Base-by-base conservation (phyloP, 257 asterid species). In the Przewalskia tangutica region DNA sequence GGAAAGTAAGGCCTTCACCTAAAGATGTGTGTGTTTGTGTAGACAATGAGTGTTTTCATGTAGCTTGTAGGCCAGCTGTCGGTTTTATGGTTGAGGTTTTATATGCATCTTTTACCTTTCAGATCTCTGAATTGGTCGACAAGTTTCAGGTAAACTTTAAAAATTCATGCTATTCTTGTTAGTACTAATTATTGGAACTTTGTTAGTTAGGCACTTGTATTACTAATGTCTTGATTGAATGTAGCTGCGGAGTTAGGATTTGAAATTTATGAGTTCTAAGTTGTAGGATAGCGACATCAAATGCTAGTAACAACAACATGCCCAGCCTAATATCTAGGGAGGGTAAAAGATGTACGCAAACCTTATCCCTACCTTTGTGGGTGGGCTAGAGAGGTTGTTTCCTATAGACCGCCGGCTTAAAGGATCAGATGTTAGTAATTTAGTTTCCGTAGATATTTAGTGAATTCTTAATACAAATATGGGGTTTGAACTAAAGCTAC, bases 31-130 rank as follows among this genome's bases (percentile, higher is more conserved):
- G 93, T 81, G 84, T 87, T 17, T 95, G 99, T 77, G 94, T 90
- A 76, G 99, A 95, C 82, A 94, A 90, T 27, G 95, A 91, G 71
- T 95, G 99, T 89, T 83, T 86, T 64, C 99, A 95, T 83, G 88
- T 89, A 84, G 98, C 96, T 38, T 95, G 99, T 75, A 88, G 92
- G 85, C 99, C 99, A 36, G 93, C 88, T 4, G 86, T 94, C 51
- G 89, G 84, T 50, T 92, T 92, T 86, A 70, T 90, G 90, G 91
- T 87, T 84, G 96, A 92, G 85, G 89, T 91, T 84, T 82, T 95
- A 85, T 95, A 91, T 84, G 86, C 90, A 17, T 88, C 99, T 23
- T 90, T 84, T 77, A 89, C 89, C 54, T 92, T 95, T 86, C 95
- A 95, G 87, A 82, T 94, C 86, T 73, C 81, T 4, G 96, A 92